These are phyloP conservation scores for Starmerella stellata DNA, from an alignment of 805 yeast species.

Conservation along the genomic window DNA sequence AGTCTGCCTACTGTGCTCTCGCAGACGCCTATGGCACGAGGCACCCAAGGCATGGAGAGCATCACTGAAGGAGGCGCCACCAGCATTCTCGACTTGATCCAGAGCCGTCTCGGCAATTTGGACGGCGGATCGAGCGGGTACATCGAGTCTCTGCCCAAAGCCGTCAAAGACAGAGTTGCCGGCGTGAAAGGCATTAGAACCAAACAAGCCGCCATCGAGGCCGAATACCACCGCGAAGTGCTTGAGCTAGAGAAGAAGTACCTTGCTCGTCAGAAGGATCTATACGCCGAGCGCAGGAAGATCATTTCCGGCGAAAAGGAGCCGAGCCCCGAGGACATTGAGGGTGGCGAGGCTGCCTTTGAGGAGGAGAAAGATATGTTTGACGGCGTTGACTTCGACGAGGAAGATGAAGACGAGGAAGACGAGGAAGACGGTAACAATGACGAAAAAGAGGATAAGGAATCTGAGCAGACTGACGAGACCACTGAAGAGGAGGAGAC, in stretches of 20 bases:
- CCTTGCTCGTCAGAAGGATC: slow-evolving; percentile 52
- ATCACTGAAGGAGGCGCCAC: slow-evolving; percentile 71
- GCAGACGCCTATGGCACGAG: slow-evolving; percentile 19
- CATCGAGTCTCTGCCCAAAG: slow-evolving; percentile 52
- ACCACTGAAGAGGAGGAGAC: slow-evolving; percentile 25
- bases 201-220: slow-evolving; percentile 65
- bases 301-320: slow-evolving; percentile 55
- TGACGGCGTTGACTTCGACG: slow-evolving; percentile 30
- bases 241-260: slow-evolving; percentile 71
- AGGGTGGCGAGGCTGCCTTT: slow-evolving; percentile 55
- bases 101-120: slow-evolving; percentile 67
- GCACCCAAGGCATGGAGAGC: slow-evolving; percentile 27
- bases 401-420: slow-evolving; percentile 26
- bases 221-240: slow-evolving; percentile 77
- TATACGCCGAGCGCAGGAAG: slow-evolving; percentile 53
- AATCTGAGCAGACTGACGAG: slow-evolving; percentile 31
- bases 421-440: slow-evolving; percentile 22
- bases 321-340: slow-evolving; percentile 64
- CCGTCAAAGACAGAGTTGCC: slow-evolving; percentile 55
- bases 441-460: slow-evolving; percentile 29
- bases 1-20: slow-evolving; percentile 46
- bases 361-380: slow-evolving; percentile 33
- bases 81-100: slow-evolving; percentile 66
- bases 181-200: slow-evolving; percentile 71
- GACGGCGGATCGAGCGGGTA: slow-evolving; percentile 82